These are phyloP conservation scores for Talaromyces sp. DNA, from an alignment of 2,329 filamentous ascomycete species.

Conservation along the genomic window DNA sequence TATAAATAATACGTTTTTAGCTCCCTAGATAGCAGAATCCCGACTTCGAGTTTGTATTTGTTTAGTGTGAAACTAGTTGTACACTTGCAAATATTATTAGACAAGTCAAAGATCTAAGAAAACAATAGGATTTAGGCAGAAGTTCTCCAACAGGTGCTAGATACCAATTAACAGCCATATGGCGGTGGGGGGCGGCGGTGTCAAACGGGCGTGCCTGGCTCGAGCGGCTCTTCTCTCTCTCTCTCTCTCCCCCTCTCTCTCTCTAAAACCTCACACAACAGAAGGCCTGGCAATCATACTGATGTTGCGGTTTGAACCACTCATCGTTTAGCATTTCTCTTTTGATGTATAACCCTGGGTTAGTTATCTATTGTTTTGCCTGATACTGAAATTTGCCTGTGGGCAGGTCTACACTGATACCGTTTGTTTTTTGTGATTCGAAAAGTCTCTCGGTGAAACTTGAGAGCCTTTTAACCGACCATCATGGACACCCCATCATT, in stretches of 20 bases:
- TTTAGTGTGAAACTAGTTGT: too few relatives aligned
- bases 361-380: background rate
- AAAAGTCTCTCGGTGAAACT: background rate
- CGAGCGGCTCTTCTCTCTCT: too few relatives aligned
- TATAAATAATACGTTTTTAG: too few relatives aligned
- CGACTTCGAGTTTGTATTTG: too few relatives aligned
- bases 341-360: background rate
- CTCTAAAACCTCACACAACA: background rate
- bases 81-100: too few relatives aligned
- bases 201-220: background rate
- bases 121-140: background rate
- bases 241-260: background rate
- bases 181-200: background rate
- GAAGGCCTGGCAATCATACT: too few relatives aligned
- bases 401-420: background rate
- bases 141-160: background rate
- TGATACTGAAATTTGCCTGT: background rate
- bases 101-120: background rate
- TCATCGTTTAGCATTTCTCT: background rate
- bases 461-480: background rate
- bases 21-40: too few relatives aligned
- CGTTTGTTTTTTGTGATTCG: background rate
- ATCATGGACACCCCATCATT: background rate
- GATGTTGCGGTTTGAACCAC: too few relatives aligned
- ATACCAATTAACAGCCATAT: background rate